Conservation (phyloP, 371 early-diverging fungal genomes). For the Rhizopus microsporus region DNA sequence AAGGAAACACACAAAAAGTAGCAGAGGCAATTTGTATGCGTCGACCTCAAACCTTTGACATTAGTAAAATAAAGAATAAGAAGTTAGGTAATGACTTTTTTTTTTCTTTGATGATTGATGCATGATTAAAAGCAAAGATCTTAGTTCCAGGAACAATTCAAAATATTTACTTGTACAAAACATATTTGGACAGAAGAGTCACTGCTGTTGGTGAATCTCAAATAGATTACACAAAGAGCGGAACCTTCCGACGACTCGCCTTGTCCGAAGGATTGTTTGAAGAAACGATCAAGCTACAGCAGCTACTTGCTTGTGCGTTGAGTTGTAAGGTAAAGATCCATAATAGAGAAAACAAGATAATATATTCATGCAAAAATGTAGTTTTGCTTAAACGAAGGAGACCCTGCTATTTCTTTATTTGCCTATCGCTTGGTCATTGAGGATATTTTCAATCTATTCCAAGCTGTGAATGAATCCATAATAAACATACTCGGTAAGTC, state of each 20-base stretch:
- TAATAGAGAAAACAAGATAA: background rate
- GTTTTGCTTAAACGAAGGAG: conserved; percentile 81
- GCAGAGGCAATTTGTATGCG: conserved; percentile 68
- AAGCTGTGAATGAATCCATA: conserved; percentile 90
- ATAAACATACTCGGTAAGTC: conserved; percentile 81
- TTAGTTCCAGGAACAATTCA: conserved; percentile 57
- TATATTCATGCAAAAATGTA: conserved; percentile 26
- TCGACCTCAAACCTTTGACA: conserved; percentile 56
- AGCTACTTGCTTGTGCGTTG: conserved; percentile 76
- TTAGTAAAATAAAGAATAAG: conserved; percentile 66
- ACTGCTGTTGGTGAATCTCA: conserved; percentile 71
- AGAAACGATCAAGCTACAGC: conserved; percentile 76
- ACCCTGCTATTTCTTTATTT: conserved; percentile 83
- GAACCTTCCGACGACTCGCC: conserved; percentile 54
- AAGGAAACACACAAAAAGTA: conserved; percentile 75
- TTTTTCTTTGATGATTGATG: background rate
- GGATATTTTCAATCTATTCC: conserved; percentile 85
- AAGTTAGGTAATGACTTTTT: conserved; percentile 25
- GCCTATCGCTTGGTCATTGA: conserved; percentile 82
- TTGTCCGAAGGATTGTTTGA: conserved; percentile 71
- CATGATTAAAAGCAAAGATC: too few relatives aligned
- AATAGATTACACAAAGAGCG: conserved; percentile 70
- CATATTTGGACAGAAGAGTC: conserved; percentile 84
- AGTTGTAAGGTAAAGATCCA: conserved; percentile 65
- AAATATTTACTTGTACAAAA: conserved; percentile 80